Evolutionary conservation across 2,329 filamentous ascomycete species (phyloP), one percentile per base, ranked within the genome.

Genomic region (Xylaria sp.): DNA sequence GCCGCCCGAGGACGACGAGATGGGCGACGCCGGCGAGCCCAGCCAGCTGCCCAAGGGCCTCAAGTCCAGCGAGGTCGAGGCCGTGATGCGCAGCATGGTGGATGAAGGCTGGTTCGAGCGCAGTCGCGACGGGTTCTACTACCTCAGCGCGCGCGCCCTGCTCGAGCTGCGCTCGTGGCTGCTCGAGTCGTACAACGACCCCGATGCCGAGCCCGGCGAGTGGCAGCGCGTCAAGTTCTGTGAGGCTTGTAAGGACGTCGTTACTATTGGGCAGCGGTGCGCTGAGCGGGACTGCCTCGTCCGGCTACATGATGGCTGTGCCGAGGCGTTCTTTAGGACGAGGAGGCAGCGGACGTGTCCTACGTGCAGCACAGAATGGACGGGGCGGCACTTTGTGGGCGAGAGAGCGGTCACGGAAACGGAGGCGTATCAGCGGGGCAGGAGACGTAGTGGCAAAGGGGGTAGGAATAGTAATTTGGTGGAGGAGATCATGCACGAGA

Each of bases 141-240:
- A 84, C 17, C 81, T 97, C 17, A 89, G 88, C 53, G 86, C 92
- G 3, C 85, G 94, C 8, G 90, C 87, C 1, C 79, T 99, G 67
- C 87, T 98, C 81, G 95, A 99, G 80, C 79, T 99, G 59, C 84
- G 90, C 60, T 83, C 85, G 1, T 98, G 93, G 88, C 83, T 99
- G 49, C 79, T 92, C n/a, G 90, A 91, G 54, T 92, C 90, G 27
- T 99, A 97, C 76, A 98, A 99, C 72, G 91, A 96, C 57, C 78
- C 83, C 0, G 84, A 86, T 9, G 80, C 82, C 1, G 86, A 86
- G 9, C 77, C 80, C 1, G 77, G 79, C n/a, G 86, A 86, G 33
- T 87, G 85, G 81, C 85, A 92, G 72, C 87, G 87, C 64, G 90
- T 99, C 74, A 96, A 95, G 78, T 87, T 88, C 65, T 99, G 95